Conservation (phyloP, 2,329 filamentous ascomycete species). For the Fusarium sp. region DNA sequence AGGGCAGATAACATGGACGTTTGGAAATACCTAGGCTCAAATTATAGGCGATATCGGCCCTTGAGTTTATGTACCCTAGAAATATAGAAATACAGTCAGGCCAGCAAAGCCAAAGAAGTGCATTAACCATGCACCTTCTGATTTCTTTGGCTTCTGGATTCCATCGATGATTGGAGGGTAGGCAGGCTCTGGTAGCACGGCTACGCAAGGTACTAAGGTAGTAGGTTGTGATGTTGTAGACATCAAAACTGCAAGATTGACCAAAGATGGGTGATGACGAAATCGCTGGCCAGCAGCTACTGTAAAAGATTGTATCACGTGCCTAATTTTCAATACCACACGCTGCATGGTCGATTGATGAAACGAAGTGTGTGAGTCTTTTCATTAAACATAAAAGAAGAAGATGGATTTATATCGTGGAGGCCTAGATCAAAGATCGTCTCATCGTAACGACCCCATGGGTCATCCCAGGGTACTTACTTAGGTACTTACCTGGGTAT, state of each 20-base stretch:
- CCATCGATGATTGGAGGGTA: conserved; percentile 62
- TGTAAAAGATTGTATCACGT: neutral
- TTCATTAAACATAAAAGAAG: neutral
- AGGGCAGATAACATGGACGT: conserved; percentile 29
- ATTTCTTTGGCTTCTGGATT: conserved; percentile 63
- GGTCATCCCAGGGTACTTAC: neutral
- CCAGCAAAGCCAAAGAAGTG: neutral
- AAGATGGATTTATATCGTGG: neutral
- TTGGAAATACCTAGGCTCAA: conserved; percentile 28
- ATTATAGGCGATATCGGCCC: conserved; percentile 40
- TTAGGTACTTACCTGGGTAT: too few species aligned
- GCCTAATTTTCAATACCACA: neutral
- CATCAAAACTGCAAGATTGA: neutral
- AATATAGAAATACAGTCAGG: neutral
- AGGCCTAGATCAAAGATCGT: neutral
- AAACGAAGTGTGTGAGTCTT: neutral
- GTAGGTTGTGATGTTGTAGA: conserved; percentile 9
- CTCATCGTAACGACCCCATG: neutral
- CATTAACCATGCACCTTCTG: conserved; percentile 48
- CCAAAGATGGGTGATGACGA: neutral
- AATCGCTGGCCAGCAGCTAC: neutral
- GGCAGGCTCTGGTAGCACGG: conserved; percentile 62
- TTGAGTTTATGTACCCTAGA: conserved; percentile 39
- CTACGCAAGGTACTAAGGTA: too few species aligned
- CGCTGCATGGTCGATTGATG: neutral